Percentiles rank a stretch among this genome's conserved stretches.
Evolutionary conservation across 345 rosid genomes (phyloP).

Genomic region (Moricandia moricandioides): DNA sequence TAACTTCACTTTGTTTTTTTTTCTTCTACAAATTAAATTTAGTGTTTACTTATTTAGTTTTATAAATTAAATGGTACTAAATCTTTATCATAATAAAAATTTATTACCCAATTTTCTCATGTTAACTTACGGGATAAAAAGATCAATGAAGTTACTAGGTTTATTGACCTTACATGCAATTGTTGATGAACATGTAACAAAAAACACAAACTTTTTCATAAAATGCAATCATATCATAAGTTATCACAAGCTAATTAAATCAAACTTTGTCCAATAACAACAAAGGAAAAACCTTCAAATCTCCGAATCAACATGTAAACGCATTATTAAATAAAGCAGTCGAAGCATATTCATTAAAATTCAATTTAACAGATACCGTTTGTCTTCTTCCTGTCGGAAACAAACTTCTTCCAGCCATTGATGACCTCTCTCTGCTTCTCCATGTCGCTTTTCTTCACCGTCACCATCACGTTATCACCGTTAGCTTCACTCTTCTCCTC

Average conservation of each 20-base stretch:
- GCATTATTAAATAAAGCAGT: constrained; percentile 22
- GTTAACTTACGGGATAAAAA: background rate
- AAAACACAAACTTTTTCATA: background rate
- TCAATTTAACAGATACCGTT: constrained; percentile 37
- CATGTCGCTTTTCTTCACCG: constrained; percentile 49
- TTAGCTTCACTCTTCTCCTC: constrained; percentile 29
- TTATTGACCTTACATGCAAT: background rate
- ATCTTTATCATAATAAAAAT: background rate
- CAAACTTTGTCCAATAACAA: constrained; percentile 15
- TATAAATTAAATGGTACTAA: background rate
- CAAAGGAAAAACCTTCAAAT: constrained; percentile 10
- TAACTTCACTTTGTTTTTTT: background rate
- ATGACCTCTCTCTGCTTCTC: constrained; percentile 58
- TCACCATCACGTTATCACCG: constrained; percentile 28
- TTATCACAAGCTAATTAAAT: background rate
- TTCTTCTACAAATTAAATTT: background rate
- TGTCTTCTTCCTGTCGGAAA: constrained; percentile 41
- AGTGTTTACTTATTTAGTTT: background rate
- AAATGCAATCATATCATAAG: constrained; percentile 5
- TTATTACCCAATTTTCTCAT: background rate
- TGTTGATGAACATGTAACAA: background rate
- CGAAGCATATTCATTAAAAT: background rate
- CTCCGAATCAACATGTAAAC: constrained; percentile 13
- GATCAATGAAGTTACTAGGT: background rate
- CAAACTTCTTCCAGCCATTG: constrained; percentile 55